These are phyloP conservation scores for Alternaria panax DNA, from an alignment of 2,329 filamentous ascomycete species.

Conservation along the genomic window DNA sequence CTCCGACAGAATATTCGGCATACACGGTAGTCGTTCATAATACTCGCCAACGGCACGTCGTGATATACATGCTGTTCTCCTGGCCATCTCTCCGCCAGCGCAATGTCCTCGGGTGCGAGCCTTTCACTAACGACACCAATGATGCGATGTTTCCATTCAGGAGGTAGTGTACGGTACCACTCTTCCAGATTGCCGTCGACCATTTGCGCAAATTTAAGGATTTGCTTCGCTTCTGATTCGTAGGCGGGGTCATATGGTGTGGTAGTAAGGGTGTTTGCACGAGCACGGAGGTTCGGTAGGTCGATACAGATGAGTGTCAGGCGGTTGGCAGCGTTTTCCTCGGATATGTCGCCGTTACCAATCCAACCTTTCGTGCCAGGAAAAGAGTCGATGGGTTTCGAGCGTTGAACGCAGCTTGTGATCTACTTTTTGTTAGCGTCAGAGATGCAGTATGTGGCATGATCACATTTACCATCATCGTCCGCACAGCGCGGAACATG, in stretches of 20 bases:
- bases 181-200: constrained; percentile 48
- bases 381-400: constrained; percentile 50
- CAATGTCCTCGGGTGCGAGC: constrained; percentile 35
- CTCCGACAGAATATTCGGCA: constrained; percentile 51
- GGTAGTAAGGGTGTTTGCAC: constrained; percentile 42
- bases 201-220: constrained; percentile 47
- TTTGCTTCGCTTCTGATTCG: constrained; percentile 39
- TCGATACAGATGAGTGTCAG: constrained; percentile 51
- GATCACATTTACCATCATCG: constrained; percentile 48
- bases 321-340: constrained; percentile 51
- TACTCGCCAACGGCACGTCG: constrained; percentile 49
- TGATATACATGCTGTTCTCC: constrained; percentile 52
- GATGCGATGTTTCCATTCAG: constrained; percentile 45
- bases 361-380: constrained; percentile 47
- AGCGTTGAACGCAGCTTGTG: constrained; percentile 50
- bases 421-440: constrained; percentile 35
- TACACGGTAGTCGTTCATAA: constrained; percentile 53
- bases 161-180: constrained; percentile 48
- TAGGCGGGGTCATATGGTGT: constrained; percentile 27
- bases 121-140: constrained; percentile 39
- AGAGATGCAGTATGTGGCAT: background rate
- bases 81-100: constrained; percentile 43
- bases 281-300: constrained; percentile 47
- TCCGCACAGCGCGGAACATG: constrained; percentile 52
- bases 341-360: constrained; percentile 36